phyloP scores from a whole-genome alignment of 2,329 filamentous ascomycete genomes.

The Lecanosticta acicola region DNA sequence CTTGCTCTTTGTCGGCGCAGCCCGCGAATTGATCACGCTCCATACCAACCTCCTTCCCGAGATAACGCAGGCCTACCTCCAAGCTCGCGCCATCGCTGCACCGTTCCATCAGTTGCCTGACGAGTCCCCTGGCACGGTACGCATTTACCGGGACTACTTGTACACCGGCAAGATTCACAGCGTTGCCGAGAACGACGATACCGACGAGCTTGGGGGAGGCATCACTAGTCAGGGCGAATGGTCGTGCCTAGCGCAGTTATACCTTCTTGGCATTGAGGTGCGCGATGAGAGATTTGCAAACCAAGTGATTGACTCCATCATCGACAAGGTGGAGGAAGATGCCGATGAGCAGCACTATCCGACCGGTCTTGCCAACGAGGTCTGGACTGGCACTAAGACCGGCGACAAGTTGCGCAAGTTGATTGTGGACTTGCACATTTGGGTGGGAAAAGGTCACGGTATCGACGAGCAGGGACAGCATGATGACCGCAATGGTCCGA shows the following conservation, averaged over 20 bases:
- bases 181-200: constrained; percentile 11
- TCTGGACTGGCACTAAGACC: constrained; percentile 10
- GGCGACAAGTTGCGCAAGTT: constrained; percentile 17
- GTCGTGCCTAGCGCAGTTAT: constrained; percentile 18
- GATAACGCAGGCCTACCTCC: constrained; percentile 8
- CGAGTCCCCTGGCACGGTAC: constrained; percentile 13
- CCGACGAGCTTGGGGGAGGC: constrained; percentile 7
- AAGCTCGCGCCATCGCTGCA: not conserved
- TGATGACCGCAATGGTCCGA: constrained; percentile 18
- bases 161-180: constrained; percentile 20
- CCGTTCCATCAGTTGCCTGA: constrained; percentile 11
- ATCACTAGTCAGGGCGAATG: constrained; percentile 17
- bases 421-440: constrained; percentile 23
- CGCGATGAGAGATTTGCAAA: constrained; percentile 26
- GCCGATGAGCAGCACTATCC: constrained; percentile 13
- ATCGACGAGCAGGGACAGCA: constrained; percentile 9
- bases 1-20: constrained; percentile 17
- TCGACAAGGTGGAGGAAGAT: constrained; percentile 17
- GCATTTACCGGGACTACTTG: constrained; percentile 22
- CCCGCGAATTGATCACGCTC: constrained; percentile 7
- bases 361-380: constrained; percentile 19
- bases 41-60: constrained; percentile 14
- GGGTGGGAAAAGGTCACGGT: constrained; percentile 16
- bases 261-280: constrained; percentile 23
- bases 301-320: constrained; percentile 18